Evolutionary conservation across 2,329 filamentous ascomycete genomes (phyloP), one percentile per base, ranked within the genome.

Genomic region (Chlorencoelia australis): DNA sequence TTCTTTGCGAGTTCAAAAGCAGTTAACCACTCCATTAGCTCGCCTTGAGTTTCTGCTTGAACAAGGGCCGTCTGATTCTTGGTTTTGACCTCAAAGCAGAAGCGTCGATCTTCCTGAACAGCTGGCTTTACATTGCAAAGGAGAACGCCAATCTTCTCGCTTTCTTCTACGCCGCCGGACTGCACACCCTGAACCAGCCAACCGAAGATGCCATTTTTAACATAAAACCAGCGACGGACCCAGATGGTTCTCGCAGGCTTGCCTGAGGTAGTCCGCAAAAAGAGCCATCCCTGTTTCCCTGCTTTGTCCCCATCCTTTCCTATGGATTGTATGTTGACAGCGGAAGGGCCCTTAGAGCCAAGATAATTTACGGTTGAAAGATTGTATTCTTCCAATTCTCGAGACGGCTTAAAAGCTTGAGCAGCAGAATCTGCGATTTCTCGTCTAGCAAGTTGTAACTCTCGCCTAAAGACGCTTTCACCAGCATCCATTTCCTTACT

Each of bases 31-130:
- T 94, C 84, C 40, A 83, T 87, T n/a, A 98, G 71, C 55, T 96
- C 85, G 33, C 66, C 68, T 57, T 98, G 91, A 0, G 86, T 94
- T 57, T 98, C 91, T 4, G 89, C 84, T 61, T 98, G 91, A 3
- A 98, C 68, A 41, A 95, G 66, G 45, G 94, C 78, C 33, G 80
- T 91, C 44, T 83, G 83, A 53, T 85, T 94, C 60, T 95, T 98
- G 2, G 91, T 98, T 67, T 96, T 98, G 53, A 98, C 82, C 60
- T 98, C 91, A 52, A 98, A 95, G 57, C 91, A 96, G 60, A 96
- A 98, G 11, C 91, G 75, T 25, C 91, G 77, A 53, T 98, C 91
- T 60, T 98, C 91, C 48, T 85, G 79, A 34, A 93, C 82, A 1
- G 88, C 87, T 13, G 88, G 87, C 51, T 89, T 85, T 32, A 91